These are phyloP conservation scores for Pseudopyrenochaeta lycopersici DNA, from an alignment of 2,329 filamentous ascomycete species.

Conservation along the genomic window DNA sequence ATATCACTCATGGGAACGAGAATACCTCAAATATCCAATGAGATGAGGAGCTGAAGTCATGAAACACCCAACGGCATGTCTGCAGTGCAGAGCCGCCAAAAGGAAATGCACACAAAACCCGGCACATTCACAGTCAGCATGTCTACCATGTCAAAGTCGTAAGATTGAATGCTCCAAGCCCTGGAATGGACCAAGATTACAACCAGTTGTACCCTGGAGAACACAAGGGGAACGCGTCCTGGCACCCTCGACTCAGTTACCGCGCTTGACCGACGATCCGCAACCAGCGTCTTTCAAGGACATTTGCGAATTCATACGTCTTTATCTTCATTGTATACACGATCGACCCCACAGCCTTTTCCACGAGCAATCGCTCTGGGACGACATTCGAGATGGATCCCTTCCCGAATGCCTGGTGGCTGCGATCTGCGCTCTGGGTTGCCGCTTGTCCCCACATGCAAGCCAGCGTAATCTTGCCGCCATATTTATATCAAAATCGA, in stretches of 20 bases:
- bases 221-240: too few species aligned
- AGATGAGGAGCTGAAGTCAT: not conserved
- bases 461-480: constrained; percentile 22
- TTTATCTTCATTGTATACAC: constrained; percentile 47
- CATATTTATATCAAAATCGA: constrained; percentile 29
- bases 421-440: constrained; percentile 6
- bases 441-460: constrained; percentile 4
- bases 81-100: constrained; percentile 2
- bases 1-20: too few species aligned
- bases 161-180: not conserved
- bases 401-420: not conserved
- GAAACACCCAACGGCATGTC: constrained; percentile 1
- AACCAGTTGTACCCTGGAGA: not conserved
- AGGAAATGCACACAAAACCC: constrained; percentile 2
- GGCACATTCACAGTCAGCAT: not conserved
- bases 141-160: not conserved
- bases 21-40: not conserved
- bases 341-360: constrained; percentile 48
- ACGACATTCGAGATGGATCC: not conserved
- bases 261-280: too few species aligned
- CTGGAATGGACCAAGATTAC: not conserved
- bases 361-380: constrained; percentile 32
- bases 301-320: constrained; percentile 29
- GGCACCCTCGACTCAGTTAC: too few species aligned
- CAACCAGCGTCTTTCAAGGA: not conserved